Evolutionary conservation across 129 eudicot genomes (phyloP), one percentile per base, ranked within the genome.

Genomic region (Erigeron canadensis): DNA sequence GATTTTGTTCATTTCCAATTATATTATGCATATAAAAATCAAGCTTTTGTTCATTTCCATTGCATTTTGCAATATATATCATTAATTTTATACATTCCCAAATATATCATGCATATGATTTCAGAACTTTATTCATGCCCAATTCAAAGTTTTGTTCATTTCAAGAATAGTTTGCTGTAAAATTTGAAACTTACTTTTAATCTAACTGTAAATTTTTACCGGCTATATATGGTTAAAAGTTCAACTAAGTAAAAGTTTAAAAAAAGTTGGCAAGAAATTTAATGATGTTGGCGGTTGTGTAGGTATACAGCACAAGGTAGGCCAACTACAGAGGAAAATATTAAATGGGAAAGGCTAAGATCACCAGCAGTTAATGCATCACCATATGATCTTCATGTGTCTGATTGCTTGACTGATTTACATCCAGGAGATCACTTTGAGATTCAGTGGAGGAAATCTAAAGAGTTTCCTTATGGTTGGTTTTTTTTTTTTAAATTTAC

Each of bases 371-470:
- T 87, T 63, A 82, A 90, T 64, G 75, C 89, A 67, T 83, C 82
- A 40, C 74, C 96, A 37, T 70, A 82, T 62, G 80, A 43, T 71
- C 91, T 91, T 86, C 85, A 86, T 74, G 74, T 69, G 16, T 86
- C 94, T 38, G 84, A 75, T 67, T 83, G 94, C 62, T 80, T 91
- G 43, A 51, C 77, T 68, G 82, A 91, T 70, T 84, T 91, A 56
- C 76, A 67, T 60, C 99, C 99, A 0, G 91, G 86, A 54, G 94
- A 94, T 75, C 94, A 90, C 70, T 72, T 94, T 72, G 99, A 94
- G 73, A 84, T 88, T 42, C 98, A 91, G 64, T 91, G 98, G 98
- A 88, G 96, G 82, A 86, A 81, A 80, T 88, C 79, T 71, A 83
- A 75, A 73, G 86, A 77, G 23, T 91, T 84, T 48, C 94, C 96